These are phyloP conservation scores for Cladosporium phlei DNA, from an alignment of 2,329 filamentous ascomycete species.

Conservation along the genomic window DNA sequence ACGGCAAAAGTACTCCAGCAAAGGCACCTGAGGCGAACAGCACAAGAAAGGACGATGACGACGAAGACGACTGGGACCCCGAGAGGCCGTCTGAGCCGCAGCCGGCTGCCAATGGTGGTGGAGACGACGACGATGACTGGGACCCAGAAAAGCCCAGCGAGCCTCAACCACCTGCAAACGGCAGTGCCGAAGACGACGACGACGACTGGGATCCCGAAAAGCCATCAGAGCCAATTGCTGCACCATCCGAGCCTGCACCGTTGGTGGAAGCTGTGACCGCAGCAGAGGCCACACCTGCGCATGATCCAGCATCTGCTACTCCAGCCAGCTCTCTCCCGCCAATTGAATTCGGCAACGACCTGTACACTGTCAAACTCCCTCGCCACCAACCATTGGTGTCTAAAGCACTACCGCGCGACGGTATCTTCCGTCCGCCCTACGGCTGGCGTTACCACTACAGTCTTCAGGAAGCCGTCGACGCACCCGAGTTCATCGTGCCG, in stretches of 20 bases:
- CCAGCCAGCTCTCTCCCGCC: constrained; percentile 18
- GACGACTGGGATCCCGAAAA: constrained; percentile 39
- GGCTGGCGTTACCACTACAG: constrained; percentile 99
- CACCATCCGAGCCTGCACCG: constrained; percentile 23
- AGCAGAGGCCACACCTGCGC: constrained; percentile 20
- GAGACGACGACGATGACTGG: constrained; percentile 29
- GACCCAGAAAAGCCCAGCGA: constrained; percentile 44
- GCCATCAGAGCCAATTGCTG: constrained; percentile 38
- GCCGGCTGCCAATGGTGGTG: constrained; percentile 15
- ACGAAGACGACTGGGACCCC: constrained; percentile 35
- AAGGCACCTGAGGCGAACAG: constrained; percentile 18
- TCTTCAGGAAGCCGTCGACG: constrained; percentile 91
- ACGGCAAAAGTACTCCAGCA: constrained; percentile 15
- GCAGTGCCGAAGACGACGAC: constrained; percentile 25
- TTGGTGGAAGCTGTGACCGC: constrained; percentile 31
- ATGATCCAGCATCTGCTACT: constrained; percentile 13
- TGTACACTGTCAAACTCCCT: constrained; percentile 87
- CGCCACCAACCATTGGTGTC: constrained; percentile 54
- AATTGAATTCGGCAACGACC: constrained; percentile 86
- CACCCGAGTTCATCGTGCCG: constrained; percentile 95
- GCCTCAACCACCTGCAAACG: constrained; percentile 26
- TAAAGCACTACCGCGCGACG: constrained; percentile 60
- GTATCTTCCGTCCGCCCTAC: constrained; percentile 87
- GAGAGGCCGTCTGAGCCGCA: constrained; percentile 44
- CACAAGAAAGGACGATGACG: constrained; percentile 27